Evolutionary conservation across 331 rosid species (phyloP).

Genomic region (Acacia concinna): DNA sequence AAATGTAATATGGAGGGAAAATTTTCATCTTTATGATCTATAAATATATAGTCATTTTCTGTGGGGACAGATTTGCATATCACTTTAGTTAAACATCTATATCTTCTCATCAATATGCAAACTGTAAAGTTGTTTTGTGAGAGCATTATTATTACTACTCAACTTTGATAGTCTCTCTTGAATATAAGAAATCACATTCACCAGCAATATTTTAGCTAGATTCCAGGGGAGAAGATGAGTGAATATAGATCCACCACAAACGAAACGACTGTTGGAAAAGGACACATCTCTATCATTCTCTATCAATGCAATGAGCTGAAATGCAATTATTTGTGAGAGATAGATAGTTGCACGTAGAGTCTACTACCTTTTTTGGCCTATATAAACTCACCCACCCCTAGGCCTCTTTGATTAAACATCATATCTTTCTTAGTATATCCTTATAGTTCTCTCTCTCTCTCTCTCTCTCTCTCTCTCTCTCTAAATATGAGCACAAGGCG

Average conservation of each 20-base stretch:
- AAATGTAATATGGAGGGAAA: background rate
- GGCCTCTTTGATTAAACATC: conserved; percentile 9
- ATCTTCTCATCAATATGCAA: background rate
- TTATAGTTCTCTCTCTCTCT: background rate
- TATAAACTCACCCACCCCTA: conserved; percentile 33
- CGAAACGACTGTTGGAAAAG: conserved; percentile 25
- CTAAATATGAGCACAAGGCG: conserved; percentile 35
- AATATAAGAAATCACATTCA: background rate
- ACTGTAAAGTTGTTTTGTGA: background rate
- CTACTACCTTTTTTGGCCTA: conserved; percentile 26
- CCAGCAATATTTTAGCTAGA: background rate
- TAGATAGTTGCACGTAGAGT: conserved; percentile 28
- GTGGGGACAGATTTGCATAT: background rate
- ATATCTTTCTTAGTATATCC: background rate
- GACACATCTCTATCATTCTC: conserved; percentile 30
- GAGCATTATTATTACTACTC: background rate
- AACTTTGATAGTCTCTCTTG: background rate
- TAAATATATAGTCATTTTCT: background rate
- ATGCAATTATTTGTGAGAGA: conserved; percentile 40
- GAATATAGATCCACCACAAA: conserved; percentile 24
- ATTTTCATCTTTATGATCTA: background rate
- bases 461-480: background rate
- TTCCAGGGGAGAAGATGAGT: background rate
- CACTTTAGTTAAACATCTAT: background rate
- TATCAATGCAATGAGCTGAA: conserved; percentile 12